A percentile compares a stretch with the other conserved stretches of the same genome.
Conservation (phyloP, 2,329 filamentous ascomycete genomes). For the Microcera coccophila region DNA sequence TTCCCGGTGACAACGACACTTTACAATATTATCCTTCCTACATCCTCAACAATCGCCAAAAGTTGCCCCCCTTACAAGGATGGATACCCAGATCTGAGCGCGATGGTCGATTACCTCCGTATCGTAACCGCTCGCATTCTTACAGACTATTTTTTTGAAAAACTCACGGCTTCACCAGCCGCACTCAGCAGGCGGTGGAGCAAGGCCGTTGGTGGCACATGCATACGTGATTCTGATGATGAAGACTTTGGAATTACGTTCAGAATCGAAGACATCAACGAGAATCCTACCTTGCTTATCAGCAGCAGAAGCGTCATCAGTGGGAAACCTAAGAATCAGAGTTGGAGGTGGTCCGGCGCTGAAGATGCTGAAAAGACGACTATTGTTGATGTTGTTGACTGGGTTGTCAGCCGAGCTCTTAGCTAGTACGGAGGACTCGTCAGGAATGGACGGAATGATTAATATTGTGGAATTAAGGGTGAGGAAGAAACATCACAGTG, state of each 20-base stretch:
- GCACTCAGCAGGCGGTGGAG: constrained; percentile 21
- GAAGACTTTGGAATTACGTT: constrained; percentile 33
- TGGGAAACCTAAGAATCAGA: constrained; percentile 12
- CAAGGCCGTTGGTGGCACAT: constrained; percentile 31
- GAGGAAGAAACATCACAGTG: no score
- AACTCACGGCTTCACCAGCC: neutral
- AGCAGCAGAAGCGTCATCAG: constrained; percentile 16
- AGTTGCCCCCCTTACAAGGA: constrained; percentile 43
- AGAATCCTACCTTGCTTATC: constrained; percentile 20
- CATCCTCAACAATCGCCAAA: constrained; percentile 33
- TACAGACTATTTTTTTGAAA: constrained; percentile 32
- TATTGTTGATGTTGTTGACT: constrained; percentile 23
- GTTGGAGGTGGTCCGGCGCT: constrained; percentile 31
- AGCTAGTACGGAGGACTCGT: no score
- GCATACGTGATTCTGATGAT: constrained; percentile 28
- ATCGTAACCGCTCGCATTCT: constrained; percentile 41
- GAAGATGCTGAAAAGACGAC: constrained; percentile 10
- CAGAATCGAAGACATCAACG: constrained; percentile 21
- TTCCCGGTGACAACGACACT: constrained; percentile 43
- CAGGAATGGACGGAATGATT: no score
- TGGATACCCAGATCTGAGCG: constrained; percentile 42
- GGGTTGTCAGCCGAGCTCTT: no score
- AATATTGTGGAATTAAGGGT: no score
- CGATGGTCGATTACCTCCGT: constrained; percentile 45
- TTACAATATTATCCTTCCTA: constrained; percentile 41